A percentile compares a stretch with the other conserved stretches of the same genome.
Evolutionary conservation across 2,329 filamentous ascomycete genomes (phyloP).

Genomic region (Fusarium proliferatum): DNA sequence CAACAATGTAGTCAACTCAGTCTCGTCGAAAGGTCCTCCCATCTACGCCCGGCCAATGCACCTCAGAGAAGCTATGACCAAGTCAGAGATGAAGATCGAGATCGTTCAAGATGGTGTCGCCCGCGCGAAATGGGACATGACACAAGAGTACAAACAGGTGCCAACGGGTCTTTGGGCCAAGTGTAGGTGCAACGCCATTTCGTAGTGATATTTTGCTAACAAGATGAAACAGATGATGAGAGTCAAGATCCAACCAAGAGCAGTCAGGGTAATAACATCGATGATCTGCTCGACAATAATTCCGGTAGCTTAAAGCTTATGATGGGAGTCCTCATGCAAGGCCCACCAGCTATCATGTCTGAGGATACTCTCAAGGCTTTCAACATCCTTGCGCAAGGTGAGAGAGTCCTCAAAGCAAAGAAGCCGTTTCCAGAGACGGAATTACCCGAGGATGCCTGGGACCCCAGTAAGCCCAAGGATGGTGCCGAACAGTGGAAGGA

Average conservation of each 20-base stretch:
- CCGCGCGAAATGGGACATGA: not conserved
- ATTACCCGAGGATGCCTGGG: accelerated
- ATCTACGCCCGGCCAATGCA: not conserved
- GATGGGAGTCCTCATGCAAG: not conserved
- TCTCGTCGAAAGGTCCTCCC: no score
- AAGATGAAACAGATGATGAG: not conserved
- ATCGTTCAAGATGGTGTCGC: not conserved
- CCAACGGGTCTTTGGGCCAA: not conserved
- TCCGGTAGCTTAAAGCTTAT: not conserved
- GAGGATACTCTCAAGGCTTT: not conserved
- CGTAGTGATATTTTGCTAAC: accelerated
- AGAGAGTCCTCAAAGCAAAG: not conserved
- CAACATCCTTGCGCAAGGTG: not conserved
- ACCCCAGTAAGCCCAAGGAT: not conserved
- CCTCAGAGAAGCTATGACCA: not conserved
- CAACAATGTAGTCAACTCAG: no score
- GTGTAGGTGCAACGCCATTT: not conserved
- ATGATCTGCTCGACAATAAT: not conserved
- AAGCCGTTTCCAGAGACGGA: not conserved
- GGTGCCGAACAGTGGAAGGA: not conserved
- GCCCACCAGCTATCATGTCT: not conserved
- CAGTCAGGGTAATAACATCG: not conserved
- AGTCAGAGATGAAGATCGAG: not conserved
- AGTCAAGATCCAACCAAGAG: not conserved
- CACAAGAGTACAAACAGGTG: accelerated